A percentile compares a stretch with the other conserved stretches of the same genome.
Conservation (phyloP, 306 rosid genomes). For the Lithocarpus polystachyus region DNA sequence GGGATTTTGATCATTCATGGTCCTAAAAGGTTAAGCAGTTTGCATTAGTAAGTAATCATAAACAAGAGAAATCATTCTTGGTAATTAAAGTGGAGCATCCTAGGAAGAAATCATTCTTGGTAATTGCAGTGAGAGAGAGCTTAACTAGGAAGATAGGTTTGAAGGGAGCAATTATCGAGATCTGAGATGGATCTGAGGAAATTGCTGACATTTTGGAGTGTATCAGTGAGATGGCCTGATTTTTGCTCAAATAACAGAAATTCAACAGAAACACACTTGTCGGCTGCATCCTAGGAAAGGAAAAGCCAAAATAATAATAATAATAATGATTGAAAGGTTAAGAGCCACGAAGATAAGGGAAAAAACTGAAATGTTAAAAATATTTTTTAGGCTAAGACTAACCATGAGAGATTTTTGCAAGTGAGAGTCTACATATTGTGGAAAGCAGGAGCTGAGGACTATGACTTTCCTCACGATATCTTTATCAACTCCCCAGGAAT, state of each 20-base stretch:
- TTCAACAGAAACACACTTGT: conserved; percentile 64
- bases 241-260: conserved; percentile 64
- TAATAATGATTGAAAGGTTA: background rate
- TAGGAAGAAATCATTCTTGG: background rate
- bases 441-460: conserved; percentile 52
- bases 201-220: conserved; percentile 43
- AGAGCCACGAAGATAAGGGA: background rate
- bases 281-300: conserved; percentile 57
- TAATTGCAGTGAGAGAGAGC: conserved; percentile 2
- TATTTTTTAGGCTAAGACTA: conserved; percentile 9
- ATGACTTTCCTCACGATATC: conserved; percentile 67
- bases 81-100: background rate
- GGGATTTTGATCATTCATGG: background rate
- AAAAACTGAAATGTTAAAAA: background rate
- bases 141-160: conserved; percentile 56
- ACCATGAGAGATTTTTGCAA: conserved; percentile 59
- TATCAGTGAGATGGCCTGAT: conserved; percentile 52
- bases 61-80: background rate
- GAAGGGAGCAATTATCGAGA: conserved; percentile 68
- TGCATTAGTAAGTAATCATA: background rate
- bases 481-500: conserved; percentile 63
- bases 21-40: background rate
- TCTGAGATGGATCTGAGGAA: conserved; percentile 54
- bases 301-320: background rate
- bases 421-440: conserved; percentile 44